Conservation (phyloP, 2,329 filamentous ascomycete species). For the Epichloe aotearoae region DNA sequence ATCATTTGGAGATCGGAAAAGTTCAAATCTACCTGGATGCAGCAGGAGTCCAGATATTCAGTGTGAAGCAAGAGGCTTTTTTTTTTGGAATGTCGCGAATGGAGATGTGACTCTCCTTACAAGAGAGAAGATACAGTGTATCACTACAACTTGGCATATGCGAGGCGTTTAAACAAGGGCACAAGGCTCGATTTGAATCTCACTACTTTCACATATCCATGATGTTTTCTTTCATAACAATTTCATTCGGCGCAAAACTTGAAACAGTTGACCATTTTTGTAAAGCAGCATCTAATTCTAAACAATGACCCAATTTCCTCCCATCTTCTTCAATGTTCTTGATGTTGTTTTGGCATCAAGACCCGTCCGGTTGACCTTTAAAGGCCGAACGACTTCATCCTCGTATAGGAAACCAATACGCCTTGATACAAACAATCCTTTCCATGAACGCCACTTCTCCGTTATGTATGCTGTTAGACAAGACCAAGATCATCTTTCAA, state of each 20-base stretch:
- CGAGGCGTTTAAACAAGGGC: constrained; percentile 21
- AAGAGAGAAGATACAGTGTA: constrained; percentile 18
- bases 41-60: background rate
- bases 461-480: background rate
- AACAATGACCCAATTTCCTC: background rate
- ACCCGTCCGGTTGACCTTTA: background rate
- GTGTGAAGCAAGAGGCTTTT: background rate
- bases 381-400: background rate
- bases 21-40: background rate
- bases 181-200: constrained; percentile 5
- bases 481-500: background rate
- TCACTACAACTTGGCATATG: constrained; percentile 22
- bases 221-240: background rate
- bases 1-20: background rate
- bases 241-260: background rate
- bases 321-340: background rate
- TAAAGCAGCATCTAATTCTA: background rate
- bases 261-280: background rate
- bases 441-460: background rate
- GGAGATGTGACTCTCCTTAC: constrained; percentile 5
- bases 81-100: background rate
- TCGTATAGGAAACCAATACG: background rate
- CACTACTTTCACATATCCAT: background rate
- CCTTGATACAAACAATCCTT: background rate
- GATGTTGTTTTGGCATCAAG: background rate